Percentiles rank a stretch among this genome's conserved stretches.
These are phyloP conservation scores for Ganoderma boninense DNA, from an alignment of 1,284 basidiomycete genomes.

Conservation along the genomic window DNA sequence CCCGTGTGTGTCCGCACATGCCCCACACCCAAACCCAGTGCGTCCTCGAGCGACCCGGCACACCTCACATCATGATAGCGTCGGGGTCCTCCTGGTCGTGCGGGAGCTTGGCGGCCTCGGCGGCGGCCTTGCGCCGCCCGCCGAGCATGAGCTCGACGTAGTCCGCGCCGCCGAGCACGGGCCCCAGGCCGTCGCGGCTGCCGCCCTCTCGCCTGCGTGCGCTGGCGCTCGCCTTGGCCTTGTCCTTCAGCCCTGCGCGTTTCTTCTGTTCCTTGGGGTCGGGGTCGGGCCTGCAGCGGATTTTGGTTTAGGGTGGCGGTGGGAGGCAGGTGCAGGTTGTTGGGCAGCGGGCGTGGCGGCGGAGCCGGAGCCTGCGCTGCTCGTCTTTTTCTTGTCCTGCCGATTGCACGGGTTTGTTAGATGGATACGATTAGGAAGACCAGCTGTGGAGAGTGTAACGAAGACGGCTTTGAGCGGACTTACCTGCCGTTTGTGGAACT, in stretches of 20 bases:
- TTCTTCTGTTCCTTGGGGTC: constrained; percentile 48
- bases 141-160: constrained; percentile 78
- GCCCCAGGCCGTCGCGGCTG: constrained; percentile 37
- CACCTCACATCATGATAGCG: not conserved
- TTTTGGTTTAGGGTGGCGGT: constrained; percentile 20
- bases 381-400: constrained; percentile 36
- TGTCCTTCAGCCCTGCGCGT: constrained; percentile 51
- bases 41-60: not conserved
- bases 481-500: constrained; percentile 24
- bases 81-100: constrained; percentile 29
- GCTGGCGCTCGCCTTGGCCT: constrained; percentile 33
- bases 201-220: constrained; percentile 39
- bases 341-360: not conserved
- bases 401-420: not conserved
- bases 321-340: constrained; percentile 11
- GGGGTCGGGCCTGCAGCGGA: constrained; percentile 14
- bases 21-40: not conserved
- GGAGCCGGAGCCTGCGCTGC: constrained; percentile 26
- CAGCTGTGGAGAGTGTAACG: too few relatives aligned
- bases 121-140: constrained; percentile 65
- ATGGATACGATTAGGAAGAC: too few relatives aligned
- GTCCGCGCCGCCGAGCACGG: constrained; percentile 77
- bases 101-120: constrained; percentile 70
- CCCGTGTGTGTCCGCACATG: not conserved
- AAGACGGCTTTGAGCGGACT: not conserved